Evolutionary conservation across 2,329 filamentous ascomycete genomes (phyloP).

Genomic region (Xylariomycetidae sp.): DNA sequence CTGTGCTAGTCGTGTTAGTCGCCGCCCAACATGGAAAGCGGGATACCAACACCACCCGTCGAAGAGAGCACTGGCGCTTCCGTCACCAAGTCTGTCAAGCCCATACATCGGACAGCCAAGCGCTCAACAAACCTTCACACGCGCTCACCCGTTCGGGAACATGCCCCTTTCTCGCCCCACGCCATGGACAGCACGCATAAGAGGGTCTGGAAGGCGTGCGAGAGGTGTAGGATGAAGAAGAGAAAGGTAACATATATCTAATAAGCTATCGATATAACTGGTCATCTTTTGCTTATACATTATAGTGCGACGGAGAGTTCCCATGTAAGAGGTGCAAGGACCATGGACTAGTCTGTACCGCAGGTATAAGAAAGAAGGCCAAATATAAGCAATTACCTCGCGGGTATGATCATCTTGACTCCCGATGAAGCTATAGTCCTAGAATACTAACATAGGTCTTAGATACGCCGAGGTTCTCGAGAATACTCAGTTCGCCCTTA

Average conservation of each 20-base stretch:
- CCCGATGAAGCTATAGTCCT: no score
- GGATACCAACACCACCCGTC: conserved; percentile 48
- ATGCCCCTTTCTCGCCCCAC: conserved; percentile 33
- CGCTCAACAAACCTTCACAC: conserved; percentile 38
- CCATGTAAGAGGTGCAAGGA: conserved; percentile 64
- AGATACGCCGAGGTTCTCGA: conserved; percentile 63
- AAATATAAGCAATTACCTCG: conserved; percentile 62
- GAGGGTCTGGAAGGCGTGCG: conserved; percentile 63
- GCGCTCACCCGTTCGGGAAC: conserved; percentile 32
- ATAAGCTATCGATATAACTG: no score
- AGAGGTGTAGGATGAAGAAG: conserved; percentile 66
- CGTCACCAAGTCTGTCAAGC: conserved; percentile 43
- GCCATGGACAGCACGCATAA: conserved; percentile 54
- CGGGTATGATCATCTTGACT: no score
- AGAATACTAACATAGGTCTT: no score
- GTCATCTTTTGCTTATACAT: no score
- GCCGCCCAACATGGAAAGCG: conserved; percentile 41
- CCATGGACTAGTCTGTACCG: conserved; percentile 59
- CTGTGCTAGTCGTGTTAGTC: conserved; percentile 15
- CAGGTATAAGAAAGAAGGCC: conserved; percentile 61
- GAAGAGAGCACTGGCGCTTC: conserved; percentile 32
- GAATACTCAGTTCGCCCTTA: conserved; percentile 60
- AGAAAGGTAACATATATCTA: conserved; percentile 64
- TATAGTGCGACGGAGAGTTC: conserved; percentile 59
- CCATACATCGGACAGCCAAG: conserved; percentile 47